These are phyloP conservation scores for Begonia masoniana DNA, from an alignment of 306 rosid species.

Conservation along the genomic window DNA sequence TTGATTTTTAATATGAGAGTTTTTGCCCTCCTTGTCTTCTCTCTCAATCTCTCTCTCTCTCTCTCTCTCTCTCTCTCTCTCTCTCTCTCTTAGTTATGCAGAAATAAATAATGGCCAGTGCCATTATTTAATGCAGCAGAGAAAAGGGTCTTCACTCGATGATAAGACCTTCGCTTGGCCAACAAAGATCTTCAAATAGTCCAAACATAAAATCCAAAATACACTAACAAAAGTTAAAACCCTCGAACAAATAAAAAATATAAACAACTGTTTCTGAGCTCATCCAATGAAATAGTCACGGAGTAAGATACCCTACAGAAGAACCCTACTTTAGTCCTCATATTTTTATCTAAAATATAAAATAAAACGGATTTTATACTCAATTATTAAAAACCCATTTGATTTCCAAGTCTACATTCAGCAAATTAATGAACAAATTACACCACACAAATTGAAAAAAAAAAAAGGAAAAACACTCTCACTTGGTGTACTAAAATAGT, in stretches of 20 bases:
- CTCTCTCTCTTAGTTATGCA: constrained; percentile 2
- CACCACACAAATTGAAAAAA: background rate
- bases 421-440: constrained; percentile 7
- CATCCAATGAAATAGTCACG: constrained; percentile 11
- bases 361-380: background rate
- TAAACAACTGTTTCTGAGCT: constrained; percentile 13
- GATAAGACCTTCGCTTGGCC: constrained; percentile 15
- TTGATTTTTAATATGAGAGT: too few relatives aligned
- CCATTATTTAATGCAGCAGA: constrained; percentile 20
- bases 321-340: background rate
- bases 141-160: background rate
- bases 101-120: constrained; percentile 16
- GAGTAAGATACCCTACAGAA: background rate
- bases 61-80: too few relatives aligned
- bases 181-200: constrained; percentile 27
- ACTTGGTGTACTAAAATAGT: constrained; percentile 1
- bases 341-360: background rate
- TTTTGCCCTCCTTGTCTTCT: background rate
- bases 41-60: too few relatives aligned
- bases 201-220: constrained; percentile 49
- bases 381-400: background rate
- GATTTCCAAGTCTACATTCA: background rate
- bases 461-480: constrained; percentile 1
- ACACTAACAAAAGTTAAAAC: constrained; percentile 6
- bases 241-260: too few relatives aligned